Conservation (phyloP, 2,329 filamentous ascomycete genomes). For the Colletotrichum sp. region DNA sequence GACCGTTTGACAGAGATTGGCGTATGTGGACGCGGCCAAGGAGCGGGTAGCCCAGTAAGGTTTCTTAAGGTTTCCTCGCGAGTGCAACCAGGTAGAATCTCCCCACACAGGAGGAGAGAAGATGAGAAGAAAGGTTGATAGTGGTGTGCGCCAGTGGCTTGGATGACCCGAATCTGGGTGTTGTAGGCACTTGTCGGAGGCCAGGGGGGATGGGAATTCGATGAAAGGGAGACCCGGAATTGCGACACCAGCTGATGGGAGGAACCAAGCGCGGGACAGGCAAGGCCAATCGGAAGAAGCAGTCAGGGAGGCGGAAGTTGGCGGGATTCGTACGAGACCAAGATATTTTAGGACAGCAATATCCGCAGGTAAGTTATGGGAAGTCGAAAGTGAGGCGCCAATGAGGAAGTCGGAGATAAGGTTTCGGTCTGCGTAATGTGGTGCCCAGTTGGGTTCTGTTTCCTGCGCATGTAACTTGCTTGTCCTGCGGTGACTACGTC, state of each 20-base stretch:
- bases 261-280: not conserved
- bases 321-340: not conserved
- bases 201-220: not conserved
- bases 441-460: not conserved
- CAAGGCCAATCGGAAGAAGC: not conserved
- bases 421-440: not conserved
- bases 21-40: not conserved
- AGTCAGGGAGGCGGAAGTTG: not conserved
- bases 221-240: not conserved
- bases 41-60: not conserved
- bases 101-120: constrained; percentile 1
- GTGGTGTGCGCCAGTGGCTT: not conserved
- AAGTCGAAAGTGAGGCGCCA: not conserved
- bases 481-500: not conserved
- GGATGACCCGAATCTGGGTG: not conserved
- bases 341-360: not conserved
- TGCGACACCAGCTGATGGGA: not conserved
- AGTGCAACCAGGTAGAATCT: not conserved
- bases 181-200: constrained; percentile 1
- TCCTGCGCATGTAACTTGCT: not conserved
- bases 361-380: not conserved
- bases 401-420: not conserved
- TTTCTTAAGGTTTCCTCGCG: not conserved
- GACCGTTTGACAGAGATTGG: not conserved
- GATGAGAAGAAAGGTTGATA: not conserved